These are phyloP conservation scores for Phytophthora podocarpi DNA, from an alignment of 352 stramenopile species.

Conservation along the genomic window DNA sequence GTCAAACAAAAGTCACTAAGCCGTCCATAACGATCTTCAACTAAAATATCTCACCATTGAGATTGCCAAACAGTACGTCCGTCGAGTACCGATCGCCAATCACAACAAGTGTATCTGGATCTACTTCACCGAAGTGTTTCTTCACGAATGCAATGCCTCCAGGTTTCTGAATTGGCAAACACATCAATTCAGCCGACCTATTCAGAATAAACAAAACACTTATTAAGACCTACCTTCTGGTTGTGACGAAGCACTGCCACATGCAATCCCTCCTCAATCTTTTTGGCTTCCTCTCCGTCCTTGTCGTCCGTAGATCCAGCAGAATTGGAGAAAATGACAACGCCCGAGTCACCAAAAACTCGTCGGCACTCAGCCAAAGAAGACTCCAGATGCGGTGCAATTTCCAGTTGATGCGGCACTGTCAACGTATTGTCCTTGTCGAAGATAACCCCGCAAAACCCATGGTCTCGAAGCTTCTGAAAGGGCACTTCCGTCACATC, in stretches of 20 bases:
- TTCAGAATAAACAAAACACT: background rate
- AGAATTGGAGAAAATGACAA: conserved; percentile 97
- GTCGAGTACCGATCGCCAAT: conserved; percentile 97
- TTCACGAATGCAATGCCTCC: conserved; percentile 89
- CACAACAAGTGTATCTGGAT: conserved; percentile 91
- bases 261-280: conserved; percentile 83
- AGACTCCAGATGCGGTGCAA: conserved; percentile 78
- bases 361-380: conserved; percentile 78
- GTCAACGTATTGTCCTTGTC: conserved; percentile 99
- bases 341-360: conserved; percentile 87
- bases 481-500: conserved; percentile 88
- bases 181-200: background rate
- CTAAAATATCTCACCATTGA: conserved; percentile 68
- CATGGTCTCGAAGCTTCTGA: conserved; percentile 70
- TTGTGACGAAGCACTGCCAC: conserved; percentile 91
- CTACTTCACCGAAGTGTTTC: conserved; percentile 77
- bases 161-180: conserved; percentile 81
- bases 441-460: conserved; percentile 95
- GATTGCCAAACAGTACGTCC: conserved; percentile 97
- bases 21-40: background rate
- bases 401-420: conserved; percentile 83
- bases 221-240: conserved; percentile 78
- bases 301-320: conserved; percentile 93
- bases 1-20: conserved; percentile 8
- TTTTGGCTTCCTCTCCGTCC: conserved; percentile 75